Base-by-base conservation (phyloP, 2,329 filamentous ascomycete species). In the Septoria petroselini region DNA sequence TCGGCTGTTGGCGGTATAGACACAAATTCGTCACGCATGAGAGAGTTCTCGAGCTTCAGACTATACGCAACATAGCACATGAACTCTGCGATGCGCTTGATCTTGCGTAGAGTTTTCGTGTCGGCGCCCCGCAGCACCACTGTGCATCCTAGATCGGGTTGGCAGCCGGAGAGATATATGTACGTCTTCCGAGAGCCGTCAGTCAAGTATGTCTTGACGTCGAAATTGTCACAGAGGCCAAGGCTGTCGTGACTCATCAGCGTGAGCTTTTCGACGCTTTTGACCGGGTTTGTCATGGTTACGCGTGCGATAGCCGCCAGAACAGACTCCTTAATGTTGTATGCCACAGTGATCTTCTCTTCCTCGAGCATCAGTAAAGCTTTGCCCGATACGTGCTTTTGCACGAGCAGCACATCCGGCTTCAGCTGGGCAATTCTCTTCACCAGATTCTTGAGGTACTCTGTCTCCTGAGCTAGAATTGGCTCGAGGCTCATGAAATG, bases 41-140 rank as follows among this genome's bases (percentile, higher is more conserved):
- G 75, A 60, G 88, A 95, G 1, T 93, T 95, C 70, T 98, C 93
- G 11, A 98, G 78, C 65, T 95, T 95, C 45, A 98, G 76, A 62
- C 96, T 98, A 71, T 98, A 98, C 9, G 97, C 91, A 15, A 98
- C 94, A 61, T 97, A 98, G 30, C 94, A 86, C 91, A 98, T 96
- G 65, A 98, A 97, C 66, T 98, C 93, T 8, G 91, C 93, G 58
- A 98, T 93, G 44, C 83, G 81, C 71, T 98, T 98, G 68, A 98
- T 83, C 60, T 84, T 87, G 1, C 82, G 76, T 14, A 98, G 76
- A 0, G 83, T 76, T 40, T 80, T 73, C 23, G 83, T 84, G 52
- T 86, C 83, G 3, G 86, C 88, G 1, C 93, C 93, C 38, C 93
- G 84, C 17, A 98, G 75, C 9, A 90, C 88, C 60, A 98, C 95